Evolutionary conservation across 2,329 filamentous ascomycete species (phyloP).

Genomic region (Orbilia quercus): DNA sequence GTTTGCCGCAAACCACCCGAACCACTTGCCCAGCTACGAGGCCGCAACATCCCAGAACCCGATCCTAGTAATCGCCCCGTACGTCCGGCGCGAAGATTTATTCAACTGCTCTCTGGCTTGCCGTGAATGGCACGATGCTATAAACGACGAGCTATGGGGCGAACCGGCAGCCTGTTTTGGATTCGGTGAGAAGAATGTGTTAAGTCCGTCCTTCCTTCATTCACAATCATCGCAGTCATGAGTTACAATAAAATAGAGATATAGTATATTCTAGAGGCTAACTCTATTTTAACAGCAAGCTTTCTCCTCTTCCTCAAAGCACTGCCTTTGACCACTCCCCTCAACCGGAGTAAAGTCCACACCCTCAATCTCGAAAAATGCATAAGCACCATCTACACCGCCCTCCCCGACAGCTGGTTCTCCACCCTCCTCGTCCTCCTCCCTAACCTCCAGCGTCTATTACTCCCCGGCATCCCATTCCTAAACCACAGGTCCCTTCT

Average conservation of each 20-base stretch:
- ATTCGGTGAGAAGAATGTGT: slow-evolving; percentile 44
- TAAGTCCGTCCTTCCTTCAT: too few species aligned
- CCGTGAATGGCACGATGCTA: slow-evolving; percentile 51
- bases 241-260: too few species aligned
- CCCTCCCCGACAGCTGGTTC: slow-evolving; percentile 57
- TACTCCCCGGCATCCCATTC: slow-evolving; percentile 51
- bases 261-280: too few species aligned
- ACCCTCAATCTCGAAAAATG: slow-evolving; percentile 49
- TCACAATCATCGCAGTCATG: too few species aligned
- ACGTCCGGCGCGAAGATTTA: slow-evolving; percentile 55
- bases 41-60: slow-evolving; percentile 57
- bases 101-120: slow-evolving; percentile 55
- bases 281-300: slow-evolving; percentile 20
- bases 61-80: slow-evolving; percentile 52
- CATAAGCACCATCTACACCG: slow-evolving; percentile 56
- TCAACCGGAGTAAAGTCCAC: slow-evolving; percentile 25
- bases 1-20: slow-evolving; percentile 12
- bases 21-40: slow-evolving; percentile 57
- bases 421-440: slow-evolving; percentile 48
- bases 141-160: slow-evolving; percentile 56
- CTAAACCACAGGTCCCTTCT: slow-evolving; percentile 55
- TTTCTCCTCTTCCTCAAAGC: slow-evolving; percentile 42
- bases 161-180: slow-evolving; percentile 48
- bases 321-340: neutral
- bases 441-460: slow-evolving; percentile 38